phyloP scores from a whole-genome alignment of 2,329 filamentous ascomycete genomes.

The Tolypocladium sp. region DNA sequence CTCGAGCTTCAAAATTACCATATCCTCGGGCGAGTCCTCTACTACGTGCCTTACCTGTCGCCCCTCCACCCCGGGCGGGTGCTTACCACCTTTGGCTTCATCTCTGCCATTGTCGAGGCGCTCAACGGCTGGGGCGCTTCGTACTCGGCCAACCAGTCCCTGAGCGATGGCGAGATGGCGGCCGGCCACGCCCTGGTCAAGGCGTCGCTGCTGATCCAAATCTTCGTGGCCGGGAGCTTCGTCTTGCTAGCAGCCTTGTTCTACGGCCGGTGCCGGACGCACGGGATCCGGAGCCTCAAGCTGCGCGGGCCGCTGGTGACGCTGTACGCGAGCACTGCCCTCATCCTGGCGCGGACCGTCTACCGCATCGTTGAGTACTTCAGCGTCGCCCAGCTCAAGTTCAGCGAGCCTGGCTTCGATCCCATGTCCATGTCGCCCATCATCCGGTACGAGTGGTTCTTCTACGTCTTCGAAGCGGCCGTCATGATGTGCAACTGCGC shows the following conservation, averaged over 20 bases:
- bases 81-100: conserved; percentile 33
- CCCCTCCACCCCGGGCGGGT: conserved; percentile 38
- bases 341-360: conserved; percentile 45
- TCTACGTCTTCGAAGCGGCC: conserved; percentile 46
- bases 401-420: conserved; percentile 25
- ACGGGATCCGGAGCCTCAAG: neutral
- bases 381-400: conserved; percentile 30
- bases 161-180: conserved; percentile 26
- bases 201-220: conserved; percentile 42
- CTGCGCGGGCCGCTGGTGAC: conserved; percentile 13
- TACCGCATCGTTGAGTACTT: conserved; percentile 54
- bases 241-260: conserved; percentile 27
- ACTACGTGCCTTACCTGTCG: conserved; percentile 46
- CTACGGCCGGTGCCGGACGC: neutral
- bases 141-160: conserved; percentile 34
- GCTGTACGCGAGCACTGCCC: conserved; percentile 38
- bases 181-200: conserved; percentile 38
- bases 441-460: conserved; percentile 49
- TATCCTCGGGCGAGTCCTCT: conserved; percentile 48
- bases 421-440: conserved; percentile 29
- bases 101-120: conserved; percentile 38
- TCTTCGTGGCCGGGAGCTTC: conserved; percentile 42
- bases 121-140: conserved; percentile 38
- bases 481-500: conserved; percentile 43
- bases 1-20: conserved; percentile 35